Conservation (phyloP, 164 flowering plant genomes). For the Macadamia integrifolia region DNA sequence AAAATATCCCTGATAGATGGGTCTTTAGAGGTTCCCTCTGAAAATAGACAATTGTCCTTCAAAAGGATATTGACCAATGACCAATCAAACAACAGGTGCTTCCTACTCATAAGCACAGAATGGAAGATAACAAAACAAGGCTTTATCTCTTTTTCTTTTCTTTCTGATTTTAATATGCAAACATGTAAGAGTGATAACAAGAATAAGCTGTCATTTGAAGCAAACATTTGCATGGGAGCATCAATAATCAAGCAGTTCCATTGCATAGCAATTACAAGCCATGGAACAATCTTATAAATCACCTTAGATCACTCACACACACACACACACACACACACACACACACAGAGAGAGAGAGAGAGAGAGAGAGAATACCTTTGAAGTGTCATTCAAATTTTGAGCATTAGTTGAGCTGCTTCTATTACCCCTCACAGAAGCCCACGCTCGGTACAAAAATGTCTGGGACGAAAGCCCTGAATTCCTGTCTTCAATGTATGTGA, state of each 20-base stretch:
- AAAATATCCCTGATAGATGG: not conserved
- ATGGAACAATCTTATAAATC: not conserved
- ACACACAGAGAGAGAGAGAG: not conserved
- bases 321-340: too few species aligned
- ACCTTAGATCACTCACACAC: not conserved
- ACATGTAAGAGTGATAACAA: not conserved
- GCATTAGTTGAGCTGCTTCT: constrained; percentile 19
- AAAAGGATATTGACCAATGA: not conserved
- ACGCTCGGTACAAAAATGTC: constrained; percentile 20
- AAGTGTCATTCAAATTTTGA: constrained; percentile 24
- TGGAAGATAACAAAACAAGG: not conserved
- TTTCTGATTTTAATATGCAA: too few species aligned
- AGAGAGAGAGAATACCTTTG: constrained; percentile 28
- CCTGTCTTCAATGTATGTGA: constrained; percentile 25
- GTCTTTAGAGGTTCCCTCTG: not conserved
- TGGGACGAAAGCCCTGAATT: constrained; percentile 24
- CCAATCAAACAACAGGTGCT: not conserved
- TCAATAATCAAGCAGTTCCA: not conserved
- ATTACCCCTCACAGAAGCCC: constrained; percentile 16
- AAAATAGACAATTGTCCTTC: not conserved
- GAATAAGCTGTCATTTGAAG: not conserved
- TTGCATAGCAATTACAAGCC: not conserved
- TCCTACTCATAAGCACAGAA: not conserved
- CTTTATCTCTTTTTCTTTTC: not conserved
- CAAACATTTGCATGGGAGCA: not conserved